phyloP scores from a whole-genome alignment of 345 rosid genomes.

The Moricandia moricandioides region DNA sequence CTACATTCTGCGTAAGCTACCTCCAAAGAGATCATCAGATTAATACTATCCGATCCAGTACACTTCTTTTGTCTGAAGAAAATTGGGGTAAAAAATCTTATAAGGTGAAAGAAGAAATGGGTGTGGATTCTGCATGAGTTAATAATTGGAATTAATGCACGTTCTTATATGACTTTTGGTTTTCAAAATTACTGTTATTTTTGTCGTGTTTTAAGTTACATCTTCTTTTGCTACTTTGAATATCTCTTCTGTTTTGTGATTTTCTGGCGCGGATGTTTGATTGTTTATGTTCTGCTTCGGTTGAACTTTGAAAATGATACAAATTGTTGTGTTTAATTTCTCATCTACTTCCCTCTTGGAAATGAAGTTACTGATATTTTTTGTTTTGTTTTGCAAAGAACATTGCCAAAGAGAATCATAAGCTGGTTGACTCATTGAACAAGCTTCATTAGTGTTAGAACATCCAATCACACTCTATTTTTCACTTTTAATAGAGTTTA shows the following conservation, averaged over 20 bases:
- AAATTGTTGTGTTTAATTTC: neutral
- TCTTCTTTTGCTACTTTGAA: neutral
- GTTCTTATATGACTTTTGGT: conserved; percentile 6
- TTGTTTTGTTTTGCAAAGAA: too few species aligned
- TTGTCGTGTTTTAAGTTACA: neutral
- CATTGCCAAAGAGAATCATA: conserved; percentile 44
- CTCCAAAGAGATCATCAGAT: conserved; percentile 85
- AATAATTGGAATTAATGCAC: conserved; percentile 16
- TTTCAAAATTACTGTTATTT: neutral
- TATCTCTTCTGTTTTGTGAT: neutral
- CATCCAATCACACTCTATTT: too few species aligned
- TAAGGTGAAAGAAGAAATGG: neutral
- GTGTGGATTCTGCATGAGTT: conserved; percentile 34
- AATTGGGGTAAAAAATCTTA: neutral
- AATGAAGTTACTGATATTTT: neutral
- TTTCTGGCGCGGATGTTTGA: neutral
- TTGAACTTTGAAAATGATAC: neutral
- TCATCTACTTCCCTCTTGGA: neutral
- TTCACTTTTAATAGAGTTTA: too few species aligned
- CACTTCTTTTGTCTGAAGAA: conserved; percentile 21
- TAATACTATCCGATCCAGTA: conserved; percentile 89
- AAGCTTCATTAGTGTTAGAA: conserved; percentile 52
- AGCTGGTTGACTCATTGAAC: conserved; percentile 55
- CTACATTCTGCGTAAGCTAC: conserved; percentile 85
- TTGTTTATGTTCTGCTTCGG: neutral